Base-by-base conservation (phyloP, 1,284 basidiomycete genomes). In the Austroboletus rostrupii region DNA sequence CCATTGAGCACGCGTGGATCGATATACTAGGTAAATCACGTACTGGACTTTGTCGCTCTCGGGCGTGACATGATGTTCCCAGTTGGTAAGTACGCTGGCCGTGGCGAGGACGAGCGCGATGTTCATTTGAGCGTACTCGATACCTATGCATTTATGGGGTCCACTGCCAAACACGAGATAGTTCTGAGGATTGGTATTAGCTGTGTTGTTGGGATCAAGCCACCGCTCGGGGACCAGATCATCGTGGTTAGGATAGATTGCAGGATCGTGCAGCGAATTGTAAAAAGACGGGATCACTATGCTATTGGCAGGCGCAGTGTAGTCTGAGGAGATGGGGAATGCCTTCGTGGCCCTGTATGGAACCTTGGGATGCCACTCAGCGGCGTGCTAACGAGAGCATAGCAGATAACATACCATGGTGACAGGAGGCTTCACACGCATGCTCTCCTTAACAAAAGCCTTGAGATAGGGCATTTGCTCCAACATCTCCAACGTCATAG, bases 261-360 rank as follows among this genome's bases (percentile, higher is more conserved):
- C 75, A 17, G 89, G 81, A 69, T 99, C 96, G 69, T 98, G 95
- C 42, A 97, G 76, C 11, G 94, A 92, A 66, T 88, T 89, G 74
- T 90, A 99, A 74, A 97, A 91, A n/a, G 91, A 92, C 2, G 96
- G 96, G 60, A 99, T 97, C 62, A 98, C 81, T 92, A 99, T 97
- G 65, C 87, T 87, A 59, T 84, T 85, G 50, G 81, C 83, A 36
- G 97, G 96, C 1, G 94, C 95, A 16, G 89, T 96, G 77, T 99
- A 99, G 64, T 90, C 81, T 19, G 83, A 73, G 45, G 85, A 77
- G 71, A 99, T 93, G 31, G 93, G 92, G 86, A 99, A 98, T 1
- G 91, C 70, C 72, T 90, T 92, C 55, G 80, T 87, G 36, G 91
- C 80, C 64, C 82, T 81, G 78, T 99, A 99, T n/a, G 96, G 97